Base-by-base conservation (phyloP, 371 early-diverging fungal species). In the Basidiobolus meristosporus region DNA sequence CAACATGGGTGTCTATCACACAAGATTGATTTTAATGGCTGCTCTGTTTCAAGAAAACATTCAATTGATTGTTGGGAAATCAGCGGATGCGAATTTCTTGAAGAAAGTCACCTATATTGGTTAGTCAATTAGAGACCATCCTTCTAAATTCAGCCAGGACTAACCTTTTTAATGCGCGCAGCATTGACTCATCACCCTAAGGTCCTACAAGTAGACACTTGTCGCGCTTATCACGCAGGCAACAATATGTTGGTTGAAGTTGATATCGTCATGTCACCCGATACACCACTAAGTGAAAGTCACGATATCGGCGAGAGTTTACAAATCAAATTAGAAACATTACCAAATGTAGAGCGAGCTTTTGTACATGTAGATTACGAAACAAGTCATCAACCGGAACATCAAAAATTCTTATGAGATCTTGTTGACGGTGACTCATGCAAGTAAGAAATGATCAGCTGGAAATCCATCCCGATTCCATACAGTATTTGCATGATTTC, bases 301-400 rank as follows among this genome's bases (percentile, higher is more conserved):
- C 87, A 87, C 45, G 87, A 85, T 41, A 76, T 87, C 38, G 78
- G 78, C 12, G 83, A 87, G 48, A 58, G 59, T 44, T 57, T 85
- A 17, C 86, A 87, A 50, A 67, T 66, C 31, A 78, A 77, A 46
- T 53, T 82, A 19, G 86, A 85, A 43, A 56, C 59, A 11, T 48
- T 83, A 28, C 68, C 73, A 1, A 66, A 65, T n/a, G 82, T 86
- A 2, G 84, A 79, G 30, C 57, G 87, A 26, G 84, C 82, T 7
- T 82, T 82, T 59, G 87, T 86, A 2, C 86, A 86, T 47, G 73
- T 71, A 12, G 86, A 85, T 49, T 82, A 80, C 50, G 84, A 85
- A 45, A 72, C 64, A 7, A 61, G 59, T 15, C 86, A 86, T 56
- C 59, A 63, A 14, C 77, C 80, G 4, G 91, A 88, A 56, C 61